These are phyloP conservation scores for Sclerotinia nivalis DNA, from an alignment of 2,329 filamentous ascomycete species.

Conservation along the genomic window DNA sequence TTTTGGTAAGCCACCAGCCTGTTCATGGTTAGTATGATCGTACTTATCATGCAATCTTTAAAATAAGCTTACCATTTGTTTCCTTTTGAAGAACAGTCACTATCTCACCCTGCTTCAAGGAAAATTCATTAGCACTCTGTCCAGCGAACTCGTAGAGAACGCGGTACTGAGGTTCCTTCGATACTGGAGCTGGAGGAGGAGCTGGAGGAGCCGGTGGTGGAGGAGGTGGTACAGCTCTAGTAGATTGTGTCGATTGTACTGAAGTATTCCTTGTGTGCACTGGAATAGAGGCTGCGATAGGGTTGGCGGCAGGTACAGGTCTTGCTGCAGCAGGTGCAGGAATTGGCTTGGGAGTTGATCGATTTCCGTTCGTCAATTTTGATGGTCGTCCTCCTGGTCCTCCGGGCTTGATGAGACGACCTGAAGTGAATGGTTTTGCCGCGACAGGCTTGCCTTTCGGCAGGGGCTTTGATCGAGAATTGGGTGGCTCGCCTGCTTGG, in stretches of 20 bases:
- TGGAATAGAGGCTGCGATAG: conserved; percentile 45
- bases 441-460: conserved; percentile 85
- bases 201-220: conserved; percentile 65
- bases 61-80: conserved; percentile 72
- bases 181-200: conserved; percentile 63
- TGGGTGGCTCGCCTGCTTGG: conserved; percentile 77
- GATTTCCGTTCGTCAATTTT: conserved; percentile 56
- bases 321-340: conserved; percentile 27
- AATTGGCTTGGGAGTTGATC: conserved; percentile 40
- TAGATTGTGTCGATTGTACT: conserved; percentile 40
- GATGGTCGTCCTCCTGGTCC: conserved; percentile 81
- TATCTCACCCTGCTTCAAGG: conserved; percentile 75
- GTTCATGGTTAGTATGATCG: conserved; percentile 41
- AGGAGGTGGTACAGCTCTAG: conserved; percentile 50
- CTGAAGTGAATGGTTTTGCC: conserved; percentile 86
- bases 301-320: conserved; percentile 24
- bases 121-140: conserved; percentile 81
- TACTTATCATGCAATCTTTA: neutral
- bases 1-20: conserved; percentile 98
- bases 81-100: conserved; percentile 93
- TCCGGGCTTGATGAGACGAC: conserved; percentile 87
- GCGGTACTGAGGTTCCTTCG: conserved; percentile 77
- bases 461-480: conserved; percentile 78
- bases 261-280: conserved; percentile 56
- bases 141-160: conserved; percentile 91